Base-by-base conservation (phyloP, 495 filamentous ascomycete genomes). In the Articulospora tetracladia region DNA sequence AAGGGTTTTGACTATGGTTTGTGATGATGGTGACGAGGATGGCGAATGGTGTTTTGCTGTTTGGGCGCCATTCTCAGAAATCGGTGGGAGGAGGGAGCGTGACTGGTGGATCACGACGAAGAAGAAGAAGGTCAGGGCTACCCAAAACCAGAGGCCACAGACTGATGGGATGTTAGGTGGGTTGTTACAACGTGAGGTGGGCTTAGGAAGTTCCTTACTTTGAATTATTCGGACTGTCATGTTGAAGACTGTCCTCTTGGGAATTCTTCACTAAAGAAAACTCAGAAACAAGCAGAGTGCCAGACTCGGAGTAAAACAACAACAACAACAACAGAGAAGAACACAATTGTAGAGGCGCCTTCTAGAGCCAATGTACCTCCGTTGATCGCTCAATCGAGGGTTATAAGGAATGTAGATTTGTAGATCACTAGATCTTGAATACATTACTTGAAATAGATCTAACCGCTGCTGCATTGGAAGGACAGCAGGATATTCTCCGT, bases 81-180 rank as follows among this genome's bases (percentile, higher is more conserved):
- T 20, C 47, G 49, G 7, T 32, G 52, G 51, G 41, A 60, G 36
- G 15, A 55, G 50, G 30, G n/a, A 23, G 11, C 25, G 55, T n/a
- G 51, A 55, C 46, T 63, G 55, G 23, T 55, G 28, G 7, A 58
- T 22, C 20, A 63, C 17, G 27, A 63, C 56, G 51, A 63, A 59
- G n/a, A 59, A 30, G 51, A 58, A 63, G 36, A 63, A 63, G 34
- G 39, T 51, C 12, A 53, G 22, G 23, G 61, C 56, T 39, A 63
- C 50, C 61, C 61, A 63, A 26, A 63, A 59, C 61, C 61, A 63
- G 15, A 59, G 36, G n/a, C 61, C 61, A n/a, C 55, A 59, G 12
- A 63, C 61, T 63, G 36, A 17, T n/a, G 19, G 30, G 12, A 32
- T 47, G 53, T 47, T 25, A 51, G 23, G 17, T 22, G 2, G 27